phyloP scores from a whole-genome alignment of 805 yeast species.

The Phaffomyces opuntiae region DNA sequence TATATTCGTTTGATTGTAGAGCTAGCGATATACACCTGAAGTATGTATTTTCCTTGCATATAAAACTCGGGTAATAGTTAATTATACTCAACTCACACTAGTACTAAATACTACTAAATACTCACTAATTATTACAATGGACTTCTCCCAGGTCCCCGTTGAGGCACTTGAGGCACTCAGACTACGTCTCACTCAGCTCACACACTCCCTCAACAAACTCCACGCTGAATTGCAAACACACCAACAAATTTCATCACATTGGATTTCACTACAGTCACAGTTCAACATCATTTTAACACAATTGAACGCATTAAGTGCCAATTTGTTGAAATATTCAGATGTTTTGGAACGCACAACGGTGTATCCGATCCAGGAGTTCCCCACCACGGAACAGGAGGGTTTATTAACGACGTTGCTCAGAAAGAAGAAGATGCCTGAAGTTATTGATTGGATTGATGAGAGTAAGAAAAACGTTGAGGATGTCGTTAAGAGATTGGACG shows the following conservation, averaged over 20 bases:
- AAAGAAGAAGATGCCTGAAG: constrained; percentile 86
- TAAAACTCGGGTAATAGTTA: not conserved
- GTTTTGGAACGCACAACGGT: constrained; percentile 61
- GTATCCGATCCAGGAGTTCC: constrained; percentile 79
- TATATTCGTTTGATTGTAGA: not conserved
- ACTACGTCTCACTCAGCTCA: constrained; percentile 50
- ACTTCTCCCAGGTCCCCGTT: constrained; percentile 46
- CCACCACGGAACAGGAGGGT: constrained; percentile 77
- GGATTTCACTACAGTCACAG: constrained; percentile 75
- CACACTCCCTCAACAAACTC: constrained; percentile 52
- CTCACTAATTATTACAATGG: constrained; percentile 6
- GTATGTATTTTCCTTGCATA: not conserved
- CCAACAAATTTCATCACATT: constrained; percentile 33
- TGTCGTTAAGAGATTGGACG: constrained; percentile 11
- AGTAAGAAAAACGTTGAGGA: constrained; percentile 27
- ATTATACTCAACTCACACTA: too few relatives aligned
- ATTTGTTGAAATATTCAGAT: constrained; percentile 55
- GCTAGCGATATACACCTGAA: too few relatives aligned
- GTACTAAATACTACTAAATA: not conserved
- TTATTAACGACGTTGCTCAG: constrained; percentile 77
- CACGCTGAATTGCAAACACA: constrained; percentile 44
- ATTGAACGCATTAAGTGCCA: constrained; percentile 65
- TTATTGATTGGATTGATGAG: constrained; percentile 70
- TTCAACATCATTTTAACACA: constrained; percentile 80
- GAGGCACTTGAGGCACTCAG: constrained; percentile 57